phyloP scores from a whole-genome alignment of 2,329 filamentous ascomycete species.

The Sporothrix curviconia region DNA sequence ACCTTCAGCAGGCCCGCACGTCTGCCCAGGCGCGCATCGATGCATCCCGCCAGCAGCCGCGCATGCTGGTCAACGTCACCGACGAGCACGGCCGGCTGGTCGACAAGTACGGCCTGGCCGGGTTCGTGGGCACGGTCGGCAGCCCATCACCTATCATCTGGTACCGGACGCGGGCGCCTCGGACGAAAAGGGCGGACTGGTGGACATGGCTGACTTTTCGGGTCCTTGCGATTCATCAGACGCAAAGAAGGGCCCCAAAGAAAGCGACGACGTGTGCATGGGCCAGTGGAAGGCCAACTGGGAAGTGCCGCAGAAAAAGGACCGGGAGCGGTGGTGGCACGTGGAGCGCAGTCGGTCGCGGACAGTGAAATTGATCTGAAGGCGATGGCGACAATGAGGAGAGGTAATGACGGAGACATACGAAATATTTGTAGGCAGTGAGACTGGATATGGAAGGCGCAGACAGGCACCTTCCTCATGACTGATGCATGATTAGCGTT shows the following conservation, averaged over 20 bases:
- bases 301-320: slow-evolving; percentile 28
- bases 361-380: slow-evolving; percentile 16
- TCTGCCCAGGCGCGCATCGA: slow-evolving; percentile 62
- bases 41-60: slow-evolving; percentile 45
- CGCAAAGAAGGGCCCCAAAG: slow-evolving; percentile 18
- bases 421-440: background rate
- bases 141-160: slow-evolving; percentile 57
- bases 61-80: slow-evolving; percentile 53
- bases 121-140: slow-evolving; percentile 54
- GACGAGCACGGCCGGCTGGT: slow-evolving; percentile 45
- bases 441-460: background rate
- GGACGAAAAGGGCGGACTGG: slow-evolving; percentile 51
- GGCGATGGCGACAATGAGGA: background rate
- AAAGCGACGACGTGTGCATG: slow-evolving; percentile 22
- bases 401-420: background rate
- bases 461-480: background rate
- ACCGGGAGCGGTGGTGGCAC: slow-evolving; percentile 30
- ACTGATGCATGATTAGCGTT: background rate
- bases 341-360: slow-evolving; percentile 30
- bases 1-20: slow-evolving; percentile 48
- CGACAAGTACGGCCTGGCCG: slow-evolving; percentile 50
- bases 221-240: slow-evolving; percentile 28
- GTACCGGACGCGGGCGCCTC: slow-evolving; percentile 49
- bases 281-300: slow-evolving; percentile 30
- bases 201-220: slow-evolving; percentile 46